Conservation (phyloP, 2,329 filamentous ascomycete genomes). For the Annulohypoxylon truncatum region DNA sequence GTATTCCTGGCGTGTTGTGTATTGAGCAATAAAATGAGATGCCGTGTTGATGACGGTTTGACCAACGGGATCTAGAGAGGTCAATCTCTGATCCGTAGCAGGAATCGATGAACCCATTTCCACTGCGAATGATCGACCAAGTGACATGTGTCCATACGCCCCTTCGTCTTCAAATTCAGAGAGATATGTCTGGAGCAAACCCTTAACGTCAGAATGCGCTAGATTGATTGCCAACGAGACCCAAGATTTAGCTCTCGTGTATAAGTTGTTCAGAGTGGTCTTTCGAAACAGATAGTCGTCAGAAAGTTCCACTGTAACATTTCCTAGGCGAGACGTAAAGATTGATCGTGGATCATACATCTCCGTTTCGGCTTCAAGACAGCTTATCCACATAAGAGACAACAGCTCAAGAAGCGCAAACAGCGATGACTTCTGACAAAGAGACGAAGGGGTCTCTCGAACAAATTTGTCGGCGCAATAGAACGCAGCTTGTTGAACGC, state of each 20-base stretch:
- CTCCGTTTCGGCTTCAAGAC: constrained; percentile 92
- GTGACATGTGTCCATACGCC: constrained; percentile 88
- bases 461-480: constrained; percentile 88
- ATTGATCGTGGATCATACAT: constrained; percentile 88
- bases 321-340: constrained; percentile 80
- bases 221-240: constrained; percentile 82
- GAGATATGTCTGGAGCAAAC: constrained; percentile 92
- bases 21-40: constrained; percentile 96
- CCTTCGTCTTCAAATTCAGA: constrained; percentile 95
- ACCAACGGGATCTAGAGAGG: constrained; percentile 80
- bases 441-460: constrained; percentile 82
- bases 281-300: constrained; percentile 89
- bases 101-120: constrained; percentile 93
- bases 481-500: constrained; percentile 89
- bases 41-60: constrained; percentile 86
- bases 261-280: constrained; percentile 80
- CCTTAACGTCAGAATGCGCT: constrained; percentile 93
- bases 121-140: constrained; percentile 92
- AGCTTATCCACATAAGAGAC: constrained; percentile 94
- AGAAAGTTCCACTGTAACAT: constrained; percentile 88
- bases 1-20: constrained; percentile 96
- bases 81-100: constrained; percentile 84
- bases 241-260: constrained; percentile 83
- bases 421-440: constrained; percentile 89
- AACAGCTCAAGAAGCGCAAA: constrained; percentile 93